phyloP scores from a whole-genome alignment of 2,329 filamentous ascomycete species.

The Scedosporium boydii region DNA sequence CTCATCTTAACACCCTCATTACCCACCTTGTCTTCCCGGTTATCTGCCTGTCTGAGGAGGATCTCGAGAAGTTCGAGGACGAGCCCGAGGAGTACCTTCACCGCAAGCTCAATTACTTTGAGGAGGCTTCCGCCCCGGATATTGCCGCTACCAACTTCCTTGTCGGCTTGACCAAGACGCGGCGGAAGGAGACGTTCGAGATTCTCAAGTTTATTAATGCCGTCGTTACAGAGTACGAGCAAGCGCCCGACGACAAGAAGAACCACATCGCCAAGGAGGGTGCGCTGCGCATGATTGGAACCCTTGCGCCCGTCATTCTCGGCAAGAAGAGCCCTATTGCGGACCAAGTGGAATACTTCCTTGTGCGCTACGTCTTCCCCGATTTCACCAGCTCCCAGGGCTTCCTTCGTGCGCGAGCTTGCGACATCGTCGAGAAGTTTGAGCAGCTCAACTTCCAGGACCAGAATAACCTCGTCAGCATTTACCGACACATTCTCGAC shows the following conservation, averaged over 20 bases:
- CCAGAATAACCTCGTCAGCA: conserved; percentile 85
- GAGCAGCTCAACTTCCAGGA: conserved; percentile 97
- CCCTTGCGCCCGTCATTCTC: conserved; percentile 83
- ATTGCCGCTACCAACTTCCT: conserved; percentile 95
- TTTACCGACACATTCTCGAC: conserved; percentile 93
- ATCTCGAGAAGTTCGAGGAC: conserved; percentile 86
- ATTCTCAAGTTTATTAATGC: conserved; percentile 92
- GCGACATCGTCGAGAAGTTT: conserved; percentile 96
- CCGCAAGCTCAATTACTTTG: conserved; percentile 94
- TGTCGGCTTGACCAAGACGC: conserved; percentile 84
- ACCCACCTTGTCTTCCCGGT: conserved; percentile 95
- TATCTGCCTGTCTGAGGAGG: conserved; percentile 82
- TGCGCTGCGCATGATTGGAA: conserved; percentile 93
- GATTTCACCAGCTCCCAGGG: conserved; percentile 91
- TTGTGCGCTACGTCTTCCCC: conserved; percentile 95
- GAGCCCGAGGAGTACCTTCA: conserved; percentile 96
- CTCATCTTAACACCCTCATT: conserved; percentile 85
- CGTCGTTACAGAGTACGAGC: conserved; percentile 87
- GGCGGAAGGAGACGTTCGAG: conserved; percentile 91
- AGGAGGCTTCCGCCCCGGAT: conserved; percentile 91
- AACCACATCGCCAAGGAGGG: conserved; percentile 94
- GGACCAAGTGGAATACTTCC: conserved; percentile 95
- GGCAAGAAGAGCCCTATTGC: conserved; percentile 98
- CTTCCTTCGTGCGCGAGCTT: conserved; percentile 87
- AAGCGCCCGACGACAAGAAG: conserved; percentile 77